Evolutionary conservation across 495 filamentous ascomycete species (phyloP).

Genomic region (Chaetomium fimeti): DNA sequence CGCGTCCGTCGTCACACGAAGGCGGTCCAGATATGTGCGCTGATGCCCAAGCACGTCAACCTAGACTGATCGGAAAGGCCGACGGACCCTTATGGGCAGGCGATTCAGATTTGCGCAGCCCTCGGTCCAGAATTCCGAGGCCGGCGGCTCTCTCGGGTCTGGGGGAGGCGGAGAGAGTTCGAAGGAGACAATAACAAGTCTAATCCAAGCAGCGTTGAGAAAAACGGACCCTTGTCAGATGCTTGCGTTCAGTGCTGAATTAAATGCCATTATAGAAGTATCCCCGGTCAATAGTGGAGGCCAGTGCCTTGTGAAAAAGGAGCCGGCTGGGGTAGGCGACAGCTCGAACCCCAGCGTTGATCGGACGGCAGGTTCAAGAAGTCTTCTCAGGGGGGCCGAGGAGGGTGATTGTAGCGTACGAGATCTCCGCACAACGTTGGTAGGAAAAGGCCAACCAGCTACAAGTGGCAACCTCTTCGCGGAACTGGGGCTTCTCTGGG

Average conservation of each 20-base stretch:
- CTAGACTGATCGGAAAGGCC: background rate
- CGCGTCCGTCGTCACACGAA: background rate
- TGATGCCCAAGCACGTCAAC: background rate
- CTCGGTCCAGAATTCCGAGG: background rate
- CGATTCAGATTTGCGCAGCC: constrained; percentile 1
- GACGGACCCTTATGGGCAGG: background rate
- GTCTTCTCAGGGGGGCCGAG: background rate
- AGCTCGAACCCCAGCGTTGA: constrained; percentile 8
- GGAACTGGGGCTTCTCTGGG: constrained; percentile 13
- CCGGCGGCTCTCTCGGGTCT: constrained; percentile 10
- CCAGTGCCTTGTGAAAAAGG: background rate
- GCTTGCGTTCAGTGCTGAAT: constrained; percentile 5
- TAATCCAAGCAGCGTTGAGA: background rate
- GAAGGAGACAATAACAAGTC: background rate
- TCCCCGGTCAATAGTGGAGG: constrained; percentile 12
- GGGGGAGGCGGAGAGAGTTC: background rate
- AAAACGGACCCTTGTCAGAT: constrained; percentile 9
- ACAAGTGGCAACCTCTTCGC: constrained; percentile 30
- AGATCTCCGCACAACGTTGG: constrained; percentile 27
- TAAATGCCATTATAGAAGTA: constrained; percentile 1
- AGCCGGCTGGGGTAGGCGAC: background rate
- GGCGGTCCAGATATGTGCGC: constrained; percentile 5
- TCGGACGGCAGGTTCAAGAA: constrained; percentile 8
- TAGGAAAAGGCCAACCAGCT: constrained; percentile 21
- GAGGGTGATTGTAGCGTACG: background rate